Conservation (phyloP, 257 asterid species). For the Solanum ahanhuiri region DNA sequence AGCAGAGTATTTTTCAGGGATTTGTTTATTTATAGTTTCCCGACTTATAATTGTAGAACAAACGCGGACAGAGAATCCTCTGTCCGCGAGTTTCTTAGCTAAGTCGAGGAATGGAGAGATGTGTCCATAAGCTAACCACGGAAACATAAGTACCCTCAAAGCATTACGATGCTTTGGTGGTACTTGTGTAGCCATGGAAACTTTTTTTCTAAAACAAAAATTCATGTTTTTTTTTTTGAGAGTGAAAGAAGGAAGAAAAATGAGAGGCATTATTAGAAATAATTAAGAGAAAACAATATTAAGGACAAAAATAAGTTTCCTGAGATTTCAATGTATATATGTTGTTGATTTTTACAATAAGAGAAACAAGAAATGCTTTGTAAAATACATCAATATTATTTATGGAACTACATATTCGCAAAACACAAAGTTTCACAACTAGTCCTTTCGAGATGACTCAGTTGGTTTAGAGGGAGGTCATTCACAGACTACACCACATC, state of each 20-base stretch:
- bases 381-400: neutral
- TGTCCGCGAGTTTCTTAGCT: slow-evolving; percentile 22
- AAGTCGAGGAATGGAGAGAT: slow-evolving; percentile 9
- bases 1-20: slow-evolving; percentile 6
- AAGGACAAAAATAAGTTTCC: neutral
- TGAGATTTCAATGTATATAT: neutral
- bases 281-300: neutral
- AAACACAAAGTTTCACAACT: neutral
- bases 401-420: neutral
- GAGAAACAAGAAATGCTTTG: neutral
- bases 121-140: neutral
- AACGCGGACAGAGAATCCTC: slow-evolving; percentile 17
- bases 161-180: neutral
- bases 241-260: neutral
- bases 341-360: neutral
- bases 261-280: neutral
- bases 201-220: neutral
- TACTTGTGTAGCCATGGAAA: neutral
- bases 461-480: rapidly evolving
- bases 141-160: neutral
- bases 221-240: neutral
- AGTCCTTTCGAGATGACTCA: too few relatives aligned
- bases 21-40: slow-evolving; percentile 11
- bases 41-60: slow-evolving; percentile 38
- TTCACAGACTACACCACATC: too few relatives aligned